Conservation (phyloP, 2,329 filamentous ascomycete species). For the Phoma sp. region DNA sequence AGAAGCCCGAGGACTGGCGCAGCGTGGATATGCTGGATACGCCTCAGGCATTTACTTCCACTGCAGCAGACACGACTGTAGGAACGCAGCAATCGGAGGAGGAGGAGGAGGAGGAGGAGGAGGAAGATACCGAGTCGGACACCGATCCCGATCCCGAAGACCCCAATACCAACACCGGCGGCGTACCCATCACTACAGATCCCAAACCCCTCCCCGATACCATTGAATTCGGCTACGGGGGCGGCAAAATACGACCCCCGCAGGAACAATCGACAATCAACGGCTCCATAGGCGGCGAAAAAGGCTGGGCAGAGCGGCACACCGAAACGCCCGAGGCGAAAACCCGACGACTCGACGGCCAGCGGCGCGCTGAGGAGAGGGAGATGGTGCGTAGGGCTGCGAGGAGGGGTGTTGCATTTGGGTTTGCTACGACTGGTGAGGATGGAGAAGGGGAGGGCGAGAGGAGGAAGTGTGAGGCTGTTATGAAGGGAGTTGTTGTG, state of each 20-base stretch:
- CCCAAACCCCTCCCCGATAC: no score
- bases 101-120: not conserved
- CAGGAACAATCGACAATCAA: conserved; percentile 61
- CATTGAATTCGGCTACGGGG: conserved; percentile 37
- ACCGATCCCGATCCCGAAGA: conserved; percentile 27
- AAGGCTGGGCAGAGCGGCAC: conserved; percentile 61
- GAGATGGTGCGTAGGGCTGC: conserved; percentile 71
- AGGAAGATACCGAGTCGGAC: conserved; percentile 20
- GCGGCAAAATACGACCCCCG: conserved; percentile 48
- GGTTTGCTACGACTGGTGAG: conserved; percentile 48
- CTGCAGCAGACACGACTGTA: no score
- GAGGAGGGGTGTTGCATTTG: conserved; percentile 66
- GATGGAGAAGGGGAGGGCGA: conserved; percentile 21
- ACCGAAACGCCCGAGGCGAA: conserved; percentile 62
- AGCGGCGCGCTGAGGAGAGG: conserved; percentile 57
- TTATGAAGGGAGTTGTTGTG: conserved; percentile 66
- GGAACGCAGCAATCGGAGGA: no score
- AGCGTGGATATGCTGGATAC: conserved; percentile 56
- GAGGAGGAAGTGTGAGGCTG: conserved; percentile 62
- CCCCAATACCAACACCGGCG: no score
- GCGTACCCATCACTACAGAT: no score
- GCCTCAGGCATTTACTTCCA: no score
- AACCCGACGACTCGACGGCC: conserved; percentile 58
- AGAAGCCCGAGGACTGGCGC: conserved; percentile 51
- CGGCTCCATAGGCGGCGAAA: conserved; percentile 64